Conservation (phyloP, 2,329 filamentous ascomycete species). For the Alternaria gansuensis region DNA sequence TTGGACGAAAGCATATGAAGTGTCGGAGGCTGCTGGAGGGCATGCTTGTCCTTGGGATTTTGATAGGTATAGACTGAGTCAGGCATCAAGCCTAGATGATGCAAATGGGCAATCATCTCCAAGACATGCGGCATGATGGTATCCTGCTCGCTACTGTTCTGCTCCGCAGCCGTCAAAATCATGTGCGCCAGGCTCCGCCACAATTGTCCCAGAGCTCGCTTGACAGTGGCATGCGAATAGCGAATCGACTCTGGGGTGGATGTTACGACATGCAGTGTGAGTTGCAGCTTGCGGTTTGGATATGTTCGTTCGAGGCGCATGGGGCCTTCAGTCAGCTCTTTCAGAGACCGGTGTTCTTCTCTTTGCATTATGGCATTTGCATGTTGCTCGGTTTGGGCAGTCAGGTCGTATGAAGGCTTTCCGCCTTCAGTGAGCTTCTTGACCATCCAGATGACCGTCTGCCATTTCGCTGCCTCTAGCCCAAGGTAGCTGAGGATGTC, state of each 20-base stretch:
- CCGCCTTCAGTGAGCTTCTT: slow-evolving; percentile 54
- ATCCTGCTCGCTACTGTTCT: slow-evolving; percentile 25
- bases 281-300: slow-evolving; percentile 25
- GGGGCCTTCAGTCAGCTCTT: slow-evolving; percentile 38
- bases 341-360: slow-evolving; percentile 25
- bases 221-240: slow-evolving; percentile 31
- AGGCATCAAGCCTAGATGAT: slow-evolving; percentile 59
- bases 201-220: slow-evolving; percentile 55
- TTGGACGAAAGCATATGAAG: slow-evolving; percentile 59
- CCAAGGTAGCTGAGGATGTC: slow-evolving; percentile 56
- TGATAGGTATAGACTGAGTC: slow-evolving; percentile 56
- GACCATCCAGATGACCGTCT: slow-evolving; percentile 57
- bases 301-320: slow-evolving; percentile 30
- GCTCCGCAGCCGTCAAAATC: slow-evolving; percentile 52
- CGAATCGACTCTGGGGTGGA: slow-evolving; percentile 40
- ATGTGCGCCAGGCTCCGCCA: slow-evolving; percentile 59
- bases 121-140: slow-evolving; percentile 56
- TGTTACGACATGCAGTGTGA: slow-evolving; percentile 38
- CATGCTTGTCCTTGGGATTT: slow-evolving; percentile 46
- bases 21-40: slow-evolving; percentile 58
- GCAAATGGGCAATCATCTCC: slow-evolving; percentile 59
- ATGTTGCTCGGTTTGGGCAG: slow-evolving; percentile 28
- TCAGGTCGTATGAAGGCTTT: slow-evolving; percentile 19
- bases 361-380: slow-evolving; percentile 32
- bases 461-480: slow-evolving; percentile 54